These are phyloP conservation scores for Ulmus americana DNA, from an alignment of 331 rosid genomes.

Conservation along the genomic window DNA sequence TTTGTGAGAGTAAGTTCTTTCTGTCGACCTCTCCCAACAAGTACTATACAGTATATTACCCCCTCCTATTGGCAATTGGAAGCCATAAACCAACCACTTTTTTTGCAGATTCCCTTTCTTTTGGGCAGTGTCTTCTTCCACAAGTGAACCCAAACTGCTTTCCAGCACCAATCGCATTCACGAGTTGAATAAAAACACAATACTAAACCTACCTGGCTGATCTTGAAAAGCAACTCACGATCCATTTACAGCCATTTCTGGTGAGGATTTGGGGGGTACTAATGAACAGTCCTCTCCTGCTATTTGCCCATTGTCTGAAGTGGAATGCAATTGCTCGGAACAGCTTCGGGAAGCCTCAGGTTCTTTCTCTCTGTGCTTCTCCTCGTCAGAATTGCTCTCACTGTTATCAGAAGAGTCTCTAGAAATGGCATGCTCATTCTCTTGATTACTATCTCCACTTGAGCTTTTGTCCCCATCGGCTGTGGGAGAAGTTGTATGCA, in stretches of 20 bases:
- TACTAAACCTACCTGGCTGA: slow-evolving; percentile 2
- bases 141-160: slow-evolving; percentile 28
- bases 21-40: slow-evolving; percentile 22
- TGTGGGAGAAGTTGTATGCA: slow-evolving; percentile 26
- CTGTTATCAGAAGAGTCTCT: slow-evolving; percentile 35
- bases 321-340: slow-evolving; percentile 48
- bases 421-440: slow-evolving; percentile 32
- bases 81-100: slow-evolving; percentile 27
- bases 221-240: slow-evolving; percentile 32
- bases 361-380: slow-evolving; percentile 51
- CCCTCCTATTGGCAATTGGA: slow-evolving; percentile 36
- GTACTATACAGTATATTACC: slow-evolving; percentile 47
- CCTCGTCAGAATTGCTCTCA: slow-evolving; percentile 36
- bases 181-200: slow-evolving; percentile 25
- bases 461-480: slow-evolving; percentile 41
- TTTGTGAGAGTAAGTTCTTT: slow-evolving; percentile 1
- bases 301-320: slow-evolving; percentile 54
- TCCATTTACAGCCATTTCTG: slow-evolving; percentile 93
- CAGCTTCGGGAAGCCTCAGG: slow-evolving; percentile 46
- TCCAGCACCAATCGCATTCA: slow-evolving; percentile 35
- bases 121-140: slow-evolving; percentile 17
- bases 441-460: slow-evolving; percentile 35
- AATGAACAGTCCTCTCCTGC: slow-evolving; percentile 65
- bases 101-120: slow-evolving; percentile 2
- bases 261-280: slow-evolving; percentile 70